Evolutionary conservation across 2,329 filamentous ascomycete genomes (phyloP).

Genomic region (Neofusicoccum parvum): DNA sequence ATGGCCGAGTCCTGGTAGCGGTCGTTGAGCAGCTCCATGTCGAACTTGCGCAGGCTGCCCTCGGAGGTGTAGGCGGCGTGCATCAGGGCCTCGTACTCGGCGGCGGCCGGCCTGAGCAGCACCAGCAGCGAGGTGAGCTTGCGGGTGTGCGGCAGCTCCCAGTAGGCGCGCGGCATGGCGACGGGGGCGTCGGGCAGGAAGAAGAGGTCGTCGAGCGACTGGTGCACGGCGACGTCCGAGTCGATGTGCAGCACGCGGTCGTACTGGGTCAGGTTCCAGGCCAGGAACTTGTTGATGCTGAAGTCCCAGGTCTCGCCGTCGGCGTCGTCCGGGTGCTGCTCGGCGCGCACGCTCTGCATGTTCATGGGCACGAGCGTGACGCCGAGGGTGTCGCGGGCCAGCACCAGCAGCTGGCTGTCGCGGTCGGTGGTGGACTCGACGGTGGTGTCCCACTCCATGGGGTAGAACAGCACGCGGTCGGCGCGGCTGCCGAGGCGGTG

Average conservation of each 20-base stretch:
- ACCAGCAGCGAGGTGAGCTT: slow-evolving; percentile 62
- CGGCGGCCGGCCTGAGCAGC: slow-evolving; percentile 60
- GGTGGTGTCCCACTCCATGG: slow-evolving; percentile 41
- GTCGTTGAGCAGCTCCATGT: slow-evolving; percentile 70
- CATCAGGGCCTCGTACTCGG: slow-evolving; percentile 49
- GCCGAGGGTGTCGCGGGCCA: slow-evolving; percentile 53
- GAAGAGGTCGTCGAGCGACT: slow-evolving; percentile 71
- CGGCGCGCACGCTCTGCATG: slow-evolving; percentile 40
- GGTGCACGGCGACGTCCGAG: slow-evolving; percentile 64
- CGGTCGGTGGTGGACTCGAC: slow-evolving; percentile 34
- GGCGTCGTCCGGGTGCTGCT: neutral
- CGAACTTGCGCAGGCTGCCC: slow-evolving; percentile 49
- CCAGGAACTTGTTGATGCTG: slow-evolving; percentile 68
- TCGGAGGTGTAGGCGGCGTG: slow-evolving; percentile 28
- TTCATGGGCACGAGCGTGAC: slow-evolving; percentile 53
- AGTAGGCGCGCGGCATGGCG: slow-evolving; percentile 73
- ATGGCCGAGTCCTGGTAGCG: slow-evolving; percentile 61
- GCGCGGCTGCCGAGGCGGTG: slow-evolving; percentile 46
- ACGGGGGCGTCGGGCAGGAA: slow-evolving; percentile 62
- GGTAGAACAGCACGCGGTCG: slow-evolving; percentile 50
- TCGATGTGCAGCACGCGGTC: slow-evolving; percentile 60
- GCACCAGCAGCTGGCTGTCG: slow-evolving; percentile 50
- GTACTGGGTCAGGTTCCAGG: slow-evolving; percentile 69
- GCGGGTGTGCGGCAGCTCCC: slow-evolving; percentile 52
- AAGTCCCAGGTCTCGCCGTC: slow-evolving; percentile 58